A percentile compares a stretch with the other conserved stretches of the same genome.
phyloP scores from a whole-genome alignment of 2,329 filamentous ascomycete genomes.

The Xylaria sp. region DNA sequence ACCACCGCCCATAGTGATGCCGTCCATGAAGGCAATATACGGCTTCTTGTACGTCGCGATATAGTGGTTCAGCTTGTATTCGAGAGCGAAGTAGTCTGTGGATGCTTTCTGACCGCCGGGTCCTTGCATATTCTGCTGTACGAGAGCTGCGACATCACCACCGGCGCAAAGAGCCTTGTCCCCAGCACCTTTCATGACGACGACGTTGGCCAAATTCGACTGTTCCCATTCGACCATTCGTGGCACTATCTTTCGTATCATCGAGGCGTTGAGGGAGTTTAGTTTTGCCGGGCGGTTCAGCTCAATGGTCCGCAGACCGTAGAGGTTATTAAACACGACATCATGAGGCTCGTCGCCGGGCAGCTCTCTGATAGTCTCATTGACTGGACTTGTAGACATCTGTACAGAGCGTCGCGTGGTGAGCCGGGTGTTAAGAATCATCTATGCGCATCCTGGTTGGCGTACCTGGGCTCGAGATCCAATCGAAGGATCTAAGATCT shows the following conservation, averaged over 20 bases:
- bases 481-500: constrained; percentile 71
- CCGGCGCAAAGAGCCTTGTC: constrained; percentile 90
- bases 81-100: constrained; percentile 87
- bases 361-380: constrained; percentile 62
- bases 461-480: constrained; percentile 63
- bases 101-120: constrained; percentile 78
- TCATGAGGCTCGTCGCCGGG: constrained; percentile 83
- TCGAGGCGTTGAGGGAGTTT: constrained; percentile 92
- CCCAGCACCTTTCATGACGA: constrained; percentile 92
- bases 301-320: constrained; percentile 90
- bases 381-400: constrained; percentile 52
- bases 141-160: constrained; percentile 87
- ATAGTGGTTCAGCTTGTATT: constrained; percentile 96
- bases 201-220: constrained; percentile 90
- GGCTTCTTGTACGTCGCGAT: constrained; percentile 95
- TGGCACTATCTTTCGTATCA: constrained; percentile 94
- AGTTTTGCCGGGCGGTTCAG: constrained; percentile 93
- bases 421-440: background rate
- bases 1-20: constrained; percentile 97
- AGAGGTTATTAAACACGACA: constrained; percentile 89
- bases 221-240: constrained; percentile 93
- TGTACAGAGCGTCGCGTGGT: constrained; percentile 39
- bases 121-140: constrained; percentile 75
- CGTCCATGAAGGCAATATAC: constrained; percentile 95
- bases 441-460: background rate